A percentile compares a stretch with the other conserved stretches of the same genome.
phyloP scores from a whole-genome alignment of 225 moss, liverwort and hornwort species.

The Antitrichia curtipendula region DNA sequence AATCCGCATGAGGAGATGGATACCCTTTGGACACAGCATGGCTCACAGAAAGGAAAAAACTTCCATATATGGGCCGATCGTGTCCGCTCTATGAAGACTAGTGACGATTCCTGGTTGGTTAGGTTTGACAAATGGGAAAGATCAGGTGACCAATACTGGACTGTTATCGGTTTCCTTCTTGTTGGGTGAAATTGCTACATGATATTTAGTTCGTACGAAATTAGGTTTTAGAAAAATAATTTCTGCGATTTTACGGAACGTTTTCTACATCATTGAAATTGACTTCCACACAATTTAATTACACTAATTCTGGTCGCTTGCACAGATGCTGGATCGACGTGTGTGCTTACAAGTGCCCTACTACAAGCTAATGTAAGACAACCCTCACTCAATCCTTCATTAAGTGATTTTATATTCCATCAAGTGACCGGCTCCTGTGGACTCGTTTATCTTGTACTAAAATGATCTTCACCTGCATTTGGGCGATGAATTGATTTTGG shows the following conservation, averaged over 20 bases:
- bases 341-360: slow-evolving; percentile 20
- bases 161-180: neutral
- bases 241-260: neutral
- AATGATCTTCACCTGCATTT: neutral
- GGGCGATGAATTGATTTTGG: neutral
- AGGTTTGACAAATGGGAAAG: slow-evolving; percentile 50
- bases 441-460: neutral
- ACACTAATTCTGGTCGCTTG: neutral
- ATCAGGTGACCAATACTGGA: slow-evolving; percentile 17
- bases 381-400: neutral
- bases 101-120: slow-evolving; percentile 36
- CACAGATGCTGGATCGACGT: slow-evolving; percentile 22
- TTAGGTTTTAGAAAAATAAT: neutral
- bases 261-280: neutral
- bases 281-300: neutral
- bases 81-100: slow-evolving; percentile 28
- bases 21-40: slow-evolving; percentile 8
- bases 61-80: slow-evolving; percentile 38
- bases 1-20: slow-evolving; percentile 37
- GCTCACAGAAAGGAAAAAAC: slow-evolving; percentile 20
- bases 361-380: slow-evolving; percentile 25
- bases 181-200: neutral
- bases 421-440: neutral
- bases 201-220: neutral
- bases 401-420: neutral